A percentile compares a stretch with the other conserved stretches of the same genome.
Evolutionary conservation across 202 grass and related monocot genomes (phyloP).

Genomic region (Miscanthus sacchariflorus): DNA sequence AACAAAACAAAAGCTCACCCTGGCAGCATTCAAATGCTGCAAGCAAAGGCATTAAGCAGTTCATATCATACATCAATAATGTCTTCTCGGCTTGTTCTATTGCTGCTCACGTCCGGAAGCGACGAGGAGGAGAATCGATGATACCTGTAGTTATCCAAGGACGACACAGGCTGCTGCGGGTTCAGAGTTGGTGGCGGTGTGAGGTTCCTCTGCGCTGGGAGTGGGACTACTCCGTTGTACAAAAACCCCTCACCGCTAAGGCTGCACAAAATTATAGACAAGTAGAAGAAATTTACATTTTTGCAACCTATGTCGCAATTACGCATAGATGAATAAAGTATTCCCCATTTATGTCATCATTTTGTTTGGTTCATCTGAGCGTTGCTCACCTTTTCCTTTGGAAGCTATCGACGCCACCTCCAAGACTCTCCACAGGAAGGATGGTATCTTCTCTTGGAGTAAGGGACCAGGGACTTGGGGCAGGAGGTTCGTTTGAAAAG

Average conservation of each 20-base stretch:
- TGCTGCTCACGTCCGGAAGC: conserved; percentile 64
- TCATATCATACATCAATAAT: conserved; percentile 49
- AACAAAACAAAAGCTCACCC: conserved; percentile 8
- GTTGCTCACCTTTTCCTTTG: conserved; percentile 78
- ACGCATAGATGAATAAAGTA: conserved; percentile 11
- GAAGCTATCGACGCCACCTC: conserved; percentile 63
- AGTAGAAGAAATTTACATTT: conserved; percentile 20
- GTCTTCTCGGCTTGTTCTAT: conserved; percentile 62
- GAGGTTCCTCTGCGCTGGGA: conserved; percentile 78
- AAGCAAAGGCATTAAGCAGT: conserved; percentile 46
- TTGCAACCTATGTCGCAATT: not conserved
- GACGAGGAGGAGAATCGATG: conserved; percentile 69
- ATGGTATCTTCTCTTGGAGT: conserved; percentile 56
- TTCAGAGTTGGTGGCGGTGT: conserved; percentile 70
- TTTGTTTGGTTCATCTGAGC: not conserved
- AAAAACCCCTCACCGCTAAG: conserved; percentile 59
- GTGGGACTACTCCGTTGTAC: conserved; percentile 68
- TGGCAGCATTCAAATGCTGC: conserved; percentile 37
- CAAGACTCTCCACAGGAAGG: conserved; percentile 58
- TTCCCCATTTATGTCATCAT: not conserved
- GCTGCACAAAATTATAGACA: conserved; percentile 47
- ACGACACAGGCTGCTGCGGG: conserved; percentile 65
- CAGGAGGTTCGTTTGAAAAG: conserved; percentile 79
- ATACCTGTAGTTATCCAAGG: conserved; percentile 65
- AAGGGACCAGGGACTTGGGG: conserved; percentile 70